Evolutionary conservation across 2,329 filamentous ascomycete genomes (phyloP), one percentile per base, ranked within the genome.

Genomic region (Claviceps pusilla): DNA sequence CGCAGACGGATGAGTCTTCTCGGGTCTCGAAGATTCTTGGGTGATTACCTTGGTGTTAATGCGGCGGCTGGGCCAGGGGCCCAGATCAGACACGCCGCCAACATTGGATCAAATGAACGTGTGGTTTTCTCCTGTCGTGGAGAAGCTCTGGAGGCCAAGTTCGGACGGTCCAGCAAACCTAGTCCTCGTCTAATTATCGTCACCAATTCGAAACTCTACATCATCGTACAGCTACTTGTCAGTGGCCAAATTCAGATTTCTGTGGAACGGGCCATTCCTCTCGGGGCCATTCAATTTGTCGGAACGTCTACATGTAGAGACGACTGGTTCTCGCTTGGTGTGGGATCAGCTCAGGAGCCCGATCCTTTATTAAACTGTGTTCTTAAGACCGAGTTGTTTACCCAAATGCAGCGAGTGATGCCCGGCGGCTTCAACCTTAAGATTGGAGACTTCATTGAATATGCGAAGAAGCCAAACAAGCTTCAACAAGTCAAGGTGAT

Each of bases 391-490:
- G 93, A 98, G 65, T 84, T 98, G 69, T 95, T 97, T 65, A 94
- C 91, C 0, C 90, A 96, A 59, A 83, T 98, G 72, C 82, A 84
- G 65, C 83, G 81, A 51, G 82, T 83, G 52, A 86, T 94, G 69
- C 83, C 86, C 3, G 88, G 86, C 9, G 83, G 87, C 10, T 79
- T 95, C 65, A 89, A 83, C 65, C 71, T 98, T 50, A 89, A 87
- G 69, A 85, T 97, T 58, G 81, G 75, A n/a, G 84, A 93, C 33
- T 78, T 77, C 56, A 90, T 98, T 61, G 88, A 95, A 66, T 98
- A 95, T 69, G 90, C 91, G 65, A 98, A 97, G 78, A 98, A 98
- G 71, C 93, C 93, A 1, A 88, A 88, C 54, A 98, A 98, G 73
- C 79, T 88, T 68, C 86, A 91, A 53, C 71, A 82, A 6, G 86